Base-by-base conservation (phyloP, 1,139 yeast species). In the Geotrichum aggregatum region DNA sequence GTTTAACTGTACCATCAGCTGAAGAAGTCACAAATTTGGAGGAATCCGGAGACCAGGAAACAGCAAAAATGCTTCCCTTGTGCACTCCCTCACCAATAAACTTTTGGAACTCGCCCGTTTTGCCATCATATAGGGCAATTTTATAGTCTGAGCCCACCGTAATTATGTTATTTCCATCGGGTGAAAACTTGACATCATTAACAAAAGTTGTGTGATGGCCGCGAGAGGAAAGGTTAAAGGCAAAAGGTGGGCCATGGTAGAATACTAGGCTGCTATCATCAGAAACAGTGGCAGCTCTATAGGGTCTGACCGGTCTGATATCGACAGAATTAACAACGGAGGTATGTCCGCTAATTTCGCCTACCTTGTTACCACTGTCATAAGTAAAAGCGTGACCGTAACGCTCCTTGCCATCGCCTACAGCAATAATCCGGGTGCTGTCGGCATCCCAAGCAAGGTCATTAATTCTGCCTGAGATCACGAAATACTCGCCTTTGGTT, bases 311-410 rank as follows among this genome's bases (percentile, higher is more conserved):
- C n/a, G 91, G 87, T 63, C 85, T 84, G 59, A 92, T 84, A 52
- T 86, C 82, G 11, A 88, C 96, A 0, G 94, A 87, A 64, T 86
- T 88, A 65, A 91, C 80, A 40, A 80, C 79, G 39, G 86, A 82
- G n/a, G 95, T 79, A 66, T 92, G 98, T 30, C 98, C 99, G 53
- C 89, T 83, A 61, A 94, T 84, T 66, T 92, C 98, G 51, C 98
- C 99, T 44, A 92, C 83, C 10, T 96, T 81, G 69, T 92, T 92
- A 54, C 98, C 98, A 0, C 95, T 78, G 66, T 92, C 99, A 78
- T 87, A 86, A 5, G 96, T 81, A 65, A 92, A 88, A 57, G 95
- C 91, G 62, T 87, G 96, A 2, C 98, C 98, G 64, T 81, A 89
- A 59, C 85, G 78, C 63, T 91, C 97, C 63, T 85, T 84, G 47